A percentile compares a stretch with the other conserved stretches of the same genome.
phyloP scores from a whole-genome alignment of 2,329 filamentous ascomycete species.

The Berkeleyomyces rouxiae region DNA sequence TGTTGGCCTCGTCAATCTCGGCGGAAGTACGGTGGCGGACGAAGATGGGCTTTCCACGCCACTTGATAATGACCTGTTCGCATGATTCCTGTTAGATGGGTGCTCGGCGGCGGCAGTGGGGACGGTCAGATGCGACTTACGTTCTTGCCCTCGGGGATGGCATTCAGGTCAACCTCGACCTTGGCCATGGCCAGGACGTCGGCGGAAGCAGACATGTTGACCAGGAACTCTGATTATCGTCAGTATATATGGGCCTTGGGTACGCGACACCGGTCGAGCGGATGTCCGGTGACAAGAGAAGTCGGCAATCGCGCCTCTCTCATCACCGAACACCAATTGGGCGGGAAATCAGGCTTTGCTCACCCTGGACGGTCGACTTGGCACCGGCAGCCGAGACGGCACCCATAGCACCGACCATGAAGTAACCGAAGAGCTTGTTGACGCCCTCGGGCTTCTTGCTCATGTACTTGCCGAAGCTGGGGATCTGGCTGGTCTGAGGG shows the following conservation, averaged over 20 bases:
- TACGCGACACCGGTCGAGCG: neutral
- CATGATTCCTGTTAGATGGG: constrained; percentile 1
- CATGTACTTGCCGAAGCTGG: constrained; percentile 79
- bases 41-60: constrained; percentile 99
- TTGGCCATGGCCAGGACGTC: constrained; percentile 98
- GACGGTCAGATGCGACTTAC: constrained; percentile 40
- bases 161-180: constrained; percentile 85
- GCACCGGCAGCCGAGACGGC: constrained; percentile 82
- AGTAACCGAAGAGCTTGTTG: constrained; percentile 90
- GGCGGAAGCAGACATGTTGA: constrained; percentile 99
- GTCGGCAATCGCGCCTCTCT: neutral
- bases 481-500: constrained; percentile 51
- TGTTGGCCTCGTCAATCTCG: constrained; percentile 92
- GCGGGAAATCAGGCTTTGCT: constrained; percentile 22
- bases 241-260: constrained; percentile 15
- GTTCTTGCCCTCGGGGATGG: constrained; percentile 99
- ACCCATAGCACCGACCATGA: constrained; percentile 95
- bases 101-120: neutral
- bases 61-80: constrained; percentile 88
- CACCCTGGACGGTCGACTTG: constrained; percentile 97
- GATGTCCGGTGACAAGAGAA: neutral
- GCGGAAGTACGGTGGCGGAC: constrained; percentile 89
- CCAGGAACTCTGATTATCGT: constrained; percentile 66
- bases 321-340: constrained; percentile 4
- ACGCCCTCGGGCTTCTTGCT: constrained; percentile 47